Evolutionary conservation across 2,329 filamentous ascomycete genomes (phyloP), one percentile per base, ranked within the genome.

Genomic region (Aaosphaeria arxii): DNA sequence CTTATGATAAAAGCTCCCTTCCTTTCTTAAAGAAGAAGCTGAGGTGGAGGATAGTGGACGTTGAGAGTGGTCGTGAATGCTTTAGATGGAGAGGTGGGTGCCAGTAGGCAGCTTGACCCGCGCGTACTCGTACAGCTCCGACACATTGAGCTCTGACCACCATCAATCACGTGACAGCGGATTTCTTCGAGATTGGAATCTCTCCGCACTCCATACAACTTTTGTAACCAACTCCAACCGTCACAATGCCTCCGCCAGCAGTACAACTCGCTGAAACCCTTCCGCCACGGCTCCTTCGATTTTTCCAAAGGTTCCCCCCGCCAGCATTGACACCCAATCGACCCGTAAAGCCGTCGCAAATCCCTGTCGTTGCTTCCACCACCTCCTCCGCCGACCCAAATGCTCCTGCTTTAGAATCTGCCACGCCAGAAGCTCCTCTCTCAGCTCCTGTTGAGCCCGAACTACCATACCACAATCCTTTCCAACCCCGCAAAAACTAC

Each of bases 291-390:
- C 82, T 99, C 41, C 82, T 87, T 66, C 84, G 85, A 63, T 96
- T 99, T 81, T 88, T 99, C 72, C 87, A 87, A 48, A 87, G 88
- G 56, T 96, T 92, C 71, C 94, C 94, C 39, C 91, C 92, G 29
- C 42, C 80, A 64, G 66, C 67, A 60, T 60, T 82, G 70, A 55
- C 76, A 68, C 69, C 55, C 59, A 47, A 44, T 61, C 39, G 49
- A 11, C 39, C 59, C 40, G 2, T 4, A n/a, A n/a, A 9, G 33
- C 7, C n/a, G 9, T 45, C 58, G 36, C 45, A 63, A 30, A 38
- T 60, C 36, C 30, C 48, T 24, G 46, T 61, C 47, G 45, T 58
- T 45, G n/a, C 33, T 9, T 57, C 65, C 33, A 56, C 62, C 32
- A 55, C 66, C 44, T 50, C 57, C 35, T 50, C 61, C 24, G 9